Base-by-base conservation (phyloP, 116 monocot genomes). In the Dioscorea cayenensis region DNA sequence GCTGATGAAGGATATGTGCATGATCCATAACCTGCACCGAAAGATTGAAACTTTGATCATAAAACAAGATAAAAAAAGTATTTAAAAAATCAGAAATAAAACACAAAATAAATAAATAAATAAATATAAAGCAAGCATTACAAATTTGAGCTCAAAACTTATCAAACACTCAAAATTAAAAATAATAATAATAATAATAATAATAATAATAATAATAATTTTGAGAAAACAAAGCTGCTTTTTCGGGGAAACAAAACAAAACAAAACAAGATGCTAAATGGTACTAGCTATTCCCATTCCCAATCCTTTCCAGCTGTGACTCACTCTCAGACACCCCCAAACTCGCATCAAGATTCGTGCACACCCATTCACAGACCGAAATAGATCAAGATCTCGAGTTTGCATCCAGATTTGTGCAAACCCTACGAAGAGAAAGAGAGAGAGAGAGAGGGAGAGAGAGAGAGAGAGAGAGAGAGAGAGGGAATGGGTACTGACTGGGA, bases 401-500 rank as follows among this genome's bases (percentile, higher is more conserved):
- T 32, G 32, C 59, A 59, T 21, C 59, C 0, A 16, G 59, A 21
- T 16, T 19, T 5, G 32, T 3, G 32, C 2, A 17, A n/a, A 17
- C 59, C 6, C 59, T 16, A 59, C 1, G 2, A 16, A 59, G 2
- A 59, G 59, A 17, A 6, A 59, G 17, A 21, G 21, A 59, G 16
- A 59, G 10, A 59, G 21, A 59, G 27, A 35, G 48, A 16, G 36
- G 25, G 21, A 20, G 27, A 35, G 48, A 16, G 36, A 20, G 2
- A 20, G 59, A 3, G 21, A 20, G 17, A 7, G 21, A 20, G 16
- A 20, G 10, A 20, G 21, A 20, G 27, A 35, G 48, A 1, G 14
- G 36, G 8, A 35, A 0, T 11, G 50, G 3, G 48, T 36, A 14
- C 73, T 38, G 63, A 86, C 94, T 72, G 65, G 94, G 94, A 29